Base-by-base conservation (phyloP, 208 protist species). In the Trypanosoma scelopori region DNA sequence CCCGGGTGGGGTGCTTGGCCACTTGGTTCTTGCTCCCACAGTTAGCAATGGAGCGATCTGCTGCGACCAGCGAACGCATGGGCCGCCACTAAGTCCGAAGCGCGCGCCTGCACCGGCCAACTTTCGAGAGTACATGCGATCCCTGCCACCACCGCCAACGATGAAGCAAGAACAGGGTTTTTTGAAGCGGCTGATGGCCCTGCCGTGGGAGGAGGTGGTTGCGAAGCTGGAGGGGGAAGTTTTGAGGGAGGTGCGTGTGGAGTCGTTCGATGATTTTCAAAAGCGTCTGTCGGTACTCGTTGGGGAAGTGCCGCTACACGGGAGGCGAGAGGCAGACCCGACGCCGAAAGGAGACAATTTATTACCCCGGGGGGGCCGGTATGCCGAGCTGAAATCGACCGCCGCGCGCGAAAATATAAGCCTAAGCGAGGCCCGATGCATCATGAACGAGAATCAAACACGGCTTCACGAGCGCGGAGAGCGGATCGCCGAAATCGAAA, bases 101-200 rank as follows among this genome's bases (percentile, higher is more conserved):
- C 87, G 69, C 64, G 49, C 63, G 60, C 74, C 82, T 32, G 76
- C 79, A 13, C 88, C 88, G 7, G 63, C 71, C 39, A 83, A 75
- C 28, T 94, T 90, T 72, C 80, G 81, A 43, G 68, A 62, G 42
- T 94, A 94, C 64, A 28, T 53, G 25, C 72, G 76, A 35, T 87
- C 79, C 39, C 70, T 94, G 7, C 88, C 88, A 5, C 78, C 82
- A 3, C 75, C 67, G 18, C 82, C 78, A 30, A 87, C 85, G 42
- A 66, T 87, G 61, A 94, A 94, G 75, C 78, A 89, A 56, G 83
- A 94, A 60, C 86, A 79, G 7, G 76, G 78, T 50, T 89, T 94
- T 71, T 85, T 94, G 70, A 91, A 92, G 55, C 83, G 88, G 35
- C 74, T 92, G 53, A 89, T 91, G 85, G 85, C 79, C 41, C 66